A percentile compares a stretch with the other conserved stretches of the same genome.
phyloP scores from a whole-genome alignment of 768 basidiomycete genomes.

The Tylopilus vinaceipallidus region DNA sequence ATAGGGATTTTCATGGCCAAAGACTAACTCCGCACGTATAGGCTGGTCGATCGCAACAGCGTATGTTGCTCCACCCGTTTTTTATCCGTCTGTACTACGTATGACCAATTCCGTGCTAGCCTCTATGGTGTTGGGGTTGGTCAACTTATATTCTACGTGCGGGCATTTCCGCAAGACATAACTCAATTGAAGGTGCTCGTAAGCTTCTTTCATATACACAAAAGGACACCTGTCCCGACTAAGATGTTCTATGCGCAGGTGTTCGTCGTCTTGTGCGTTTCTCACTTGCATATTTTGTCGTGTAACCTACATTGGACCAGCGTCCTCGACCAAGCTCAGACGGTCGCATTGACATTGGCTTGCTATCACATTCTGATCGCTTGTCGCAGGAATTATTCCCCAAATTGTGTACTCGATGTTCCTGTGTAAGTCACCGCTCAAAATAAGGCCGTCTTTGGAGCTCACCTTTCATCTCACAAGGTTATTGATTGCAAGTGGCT shows the following conservation, averaged over 20 bases:
- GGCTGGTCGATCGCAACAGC: slow-evolving; percentile 5
- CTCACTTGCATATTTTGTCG: no score
- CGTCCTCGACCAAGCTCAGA: slow-evolving; percentile 6
- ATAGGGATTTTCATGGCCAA: no score
- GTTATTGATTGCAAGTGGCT: neutral
- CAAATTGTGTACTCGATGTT: neutral
- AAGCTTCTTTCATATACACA: neutral
- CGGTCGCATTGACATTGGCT: neutral
- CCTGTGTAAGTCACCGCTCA: slow-evolving; percentile 5
- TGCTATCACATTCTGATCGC: slow-evolving; percentile 4
- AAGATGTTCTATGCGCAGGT: slow-evolving; percentile 6
- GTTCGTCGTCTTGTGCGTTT: slow-evolving; percentile 9
- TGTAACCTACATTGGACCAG: slow-evolving; percentile 6
- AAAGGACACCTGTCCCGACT: neutral
- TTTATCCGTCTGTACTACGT: neutral
- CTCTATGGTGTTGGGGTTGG: slow-evolving; percentile 18
- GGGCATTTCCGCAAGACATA: slow-evolving; percentile 16
- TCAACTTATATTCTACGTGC: slow-evolving; percentile 19
- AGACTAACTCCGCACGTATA: slow-evolving; percentile 19
- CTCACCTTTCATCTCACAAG: slow-evolving; percentile 3
- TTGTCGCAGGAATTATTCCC: slow-evolving; percentile 6
- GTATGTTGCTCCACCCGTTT: slow-evolving; percentile 7
- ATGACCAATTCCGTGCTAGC: slow-evolving; percentile 5
- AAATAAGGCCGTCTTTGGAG: neutral
- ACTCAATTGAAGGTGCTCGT: slow-evolving; percentile 12